These are phyloP conservation scores for Exophiala xenobiotica DNA, from an alignment of 2,329 filamentous ascomycete species.

Conservation along the genomic window DNA sequence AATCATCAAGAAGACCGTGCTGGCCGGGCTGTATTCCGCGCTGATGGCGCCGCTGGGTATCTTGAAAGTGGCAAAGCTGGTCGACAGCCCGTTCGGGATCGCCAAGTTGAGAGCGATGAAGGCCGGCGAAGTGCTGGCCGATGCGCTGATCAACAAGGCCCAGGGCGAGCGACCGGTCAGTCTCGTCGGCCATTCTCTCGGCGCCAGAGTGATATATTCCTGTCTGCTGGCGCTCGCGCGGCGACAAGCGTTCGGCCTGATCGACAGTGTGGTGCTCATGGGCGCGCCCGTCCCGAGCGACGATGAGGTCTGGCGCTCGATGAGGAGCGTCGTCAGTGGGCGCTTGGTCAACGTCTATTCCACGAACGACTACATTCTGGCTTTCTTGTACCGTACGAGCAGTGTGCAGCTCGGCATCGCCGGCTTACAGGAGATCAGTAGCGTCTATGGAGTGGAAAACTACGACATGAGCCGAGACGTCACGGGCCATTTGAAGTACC, in stretches of 20 bases:
- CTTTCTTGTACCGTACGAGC: constrained; percentile 76
- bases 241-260: constrained; percentile 70
- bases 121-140: constrained; percentile 69
- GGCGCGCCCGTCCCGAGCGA: constrained; percentile 70
- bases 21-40: constrained; percentile 52
- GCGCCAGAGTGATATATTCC: constrained; percentile 70
- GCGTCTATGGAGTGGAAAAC: constrained; percentile 64
- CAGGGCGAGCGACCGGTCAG: constrained; percentile 73
- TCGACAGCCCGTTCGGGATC: constrained; percentile 73
- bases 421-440: constrained; percentile 67
- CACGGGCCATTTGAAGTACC: constrained; percentile 52
- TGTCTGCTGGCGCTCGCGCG: constrained; percentile 71
- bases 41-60: constrained; percentile 58
- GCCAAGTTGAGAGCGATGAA: constrained; percentile 69
- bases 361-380: constrained; percentile 75
- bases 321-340: constrained; percentile 70
- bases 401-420: constrained; percentile 73
- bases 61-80: constrained; percentile 57
- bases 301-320: constrained; percentile 65
- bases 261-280: constrained; percentile 74
- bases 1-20: constrained; percentile 68
- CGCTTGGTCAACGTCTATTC: constrained; percentile 78
- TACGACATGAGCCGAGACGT: constrained; percentile 54
- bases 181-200: constrained; percentile 70
- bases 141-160: constrained; percentile 70